Evolutionary conservation across 805 yeast genomes (phyloP).

Genomic region (Wickerhamomyces kurtzmanii): DNA sequence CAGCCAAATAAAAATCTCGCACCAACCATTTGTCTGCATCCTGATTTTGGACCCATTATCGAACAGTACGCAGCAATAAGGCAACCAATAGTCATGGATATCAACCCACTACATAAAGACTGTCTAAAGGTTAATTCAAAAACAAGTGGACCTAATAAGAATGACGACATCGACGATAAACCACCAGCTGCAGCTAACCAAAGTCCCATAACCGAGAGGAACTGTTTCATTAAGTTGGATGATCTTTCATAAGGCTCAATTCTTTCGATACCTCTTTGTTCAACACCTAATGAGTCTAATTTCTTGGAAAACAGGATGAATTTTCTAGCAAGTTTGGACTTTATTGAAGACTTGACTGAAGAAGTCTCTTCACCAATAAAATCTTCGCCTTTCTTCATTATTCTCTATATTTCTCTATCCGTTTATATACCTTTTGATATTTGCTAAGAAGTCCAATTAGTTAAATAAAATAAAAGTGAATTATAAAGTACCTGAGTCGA

Average conservation of each 20-base stretch:
- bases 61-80: conserved; percentile 75
- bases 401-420: too few relatives aligned
- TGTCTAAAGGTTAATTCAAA: conserved; percentile 63
- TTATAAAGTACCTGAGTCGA: too few relatives aligned
- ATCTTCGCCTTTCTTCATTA: too few relatives aligned
- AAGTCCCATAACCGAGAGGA: conserved; percentile 49
- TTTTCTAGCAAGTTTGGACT: too few relatives aligned
- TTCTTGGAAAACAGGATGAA: conserved; percentile 34
- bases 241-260: conserved; percentile 59
- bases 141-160: conserved; percentile 62
- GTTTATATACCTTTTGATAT: too few relatives aligned
- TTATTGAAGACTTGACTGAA: too few relatives aligned
- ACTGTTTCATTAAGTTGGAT: conserved; percentile 19
- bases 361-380: too few relatives aligned
- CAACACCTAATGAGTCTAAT: conserved; percentile 56
- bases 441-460: too few relatives aligned
- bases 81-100: conserved; percentile 63
- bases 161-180: conserved; percentile 82
- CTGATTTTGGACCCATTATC: conserved; percentile 84
- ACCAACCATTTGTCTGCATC: conserved; percentile 82
- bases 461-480: too few relatives aligned
- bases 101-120: conserved; percentile 48
- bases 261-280: conserved; percentile 72
- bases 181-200: conserved; percentile 89
- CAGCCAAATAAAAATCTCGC: conserved; percentile 78